These are phyloP conservation scores for Adansonia rubrostipa DNA, from an alignment of 441 rosid species.

Conservation along the genomic window DNA sequence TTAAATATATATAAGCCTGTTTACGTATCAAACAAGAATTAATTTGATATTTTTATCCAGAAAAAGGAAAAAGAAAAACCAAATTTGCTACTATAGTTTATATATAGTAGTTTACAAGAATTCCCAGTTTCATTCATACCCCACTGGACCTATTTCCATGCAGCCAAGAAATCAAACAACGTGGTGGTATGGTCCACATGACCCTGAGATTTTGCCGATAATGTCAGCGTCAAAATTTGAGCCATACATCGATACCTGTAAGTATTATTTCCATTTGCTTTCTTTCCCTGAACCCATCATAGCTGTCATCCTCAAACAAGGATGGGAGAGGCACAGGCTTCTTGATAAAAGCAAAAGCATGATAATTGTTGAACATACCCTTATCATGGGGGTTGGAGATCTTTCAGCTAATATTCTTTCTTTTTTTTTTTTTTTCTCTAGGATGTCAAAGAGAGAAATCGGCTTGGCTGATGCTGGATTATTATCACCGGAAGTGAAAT, in stretches of 20 bases:
- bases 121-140: not conserved
- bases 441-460: not conserved
- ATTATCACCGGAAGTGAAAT: too few relatives aligned
- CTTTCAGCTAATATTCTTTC: not conserved
- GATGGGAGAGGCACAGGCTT: not conserved
- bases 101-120: not conserved
- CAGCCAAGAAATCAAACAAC: not conserved
- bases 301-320: not conserved
- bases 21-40: not conserved
- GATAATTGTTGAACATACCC: not conserved
- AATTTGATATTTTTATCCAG: not conserved
- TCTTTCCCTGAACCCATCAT: not conserved
- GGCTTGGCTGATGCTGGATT: too few relatives aligned
- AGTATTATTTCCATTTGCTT: not conserved
- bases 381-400: not conserved
- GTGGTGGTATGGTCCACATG: slow-evolving; percentile 3
- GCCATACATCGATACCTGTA: not conserved
- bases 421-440: not conserved
- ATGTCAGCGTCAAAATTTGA: slow-evolving; percentile 19
- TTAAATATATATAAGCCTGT: not conserved
- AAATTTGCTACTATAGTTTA: not conserved
- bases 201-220: slow-evolving; percentile 3
- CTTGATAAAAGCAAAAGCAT: not conserved
- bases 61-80: not conserved
- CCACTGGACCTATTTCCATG: not conserved